These are phyloP conservation scores for Cordia subcordata DNA, from an alignment of 257 asterid genomes.

Conservation along the genomic window DNA sequence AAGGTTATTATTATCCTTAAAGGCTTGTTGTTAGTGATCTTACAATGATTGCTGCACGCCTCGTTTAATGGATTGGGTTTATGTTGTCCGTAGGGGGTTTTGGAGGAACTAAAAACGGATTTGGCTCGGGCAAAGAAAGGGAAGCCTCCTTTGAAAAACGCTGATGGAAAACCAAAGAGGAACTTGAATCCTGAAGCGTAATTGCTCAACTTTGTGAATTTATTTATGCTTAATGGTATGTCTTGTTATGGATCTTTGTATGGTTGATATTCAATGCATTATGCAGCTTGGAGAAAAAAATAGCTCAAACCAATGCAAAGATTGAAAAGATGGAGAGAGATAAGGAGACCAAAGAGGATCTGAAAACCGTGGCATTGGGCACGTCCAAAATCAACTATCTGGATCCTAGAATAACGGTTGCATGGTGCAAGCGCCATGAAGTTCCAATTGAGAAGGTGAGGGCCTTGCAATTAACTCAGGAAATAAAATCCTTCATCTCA, in stretches of 20 bases:
- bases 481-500: not conserved
- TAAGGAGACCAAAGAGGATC: conserved; percentile 74
- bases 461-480: not conserved
- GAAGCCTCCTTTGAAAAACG: conserved; percentile 62
- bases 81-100: conserved; percentile 20
- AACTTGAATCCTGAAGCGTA: conserved; percentile 86
- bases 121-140: conserved; percentile 83
- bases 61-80: not conserved
- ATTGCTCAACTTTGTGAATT: conserved; percentile 11
- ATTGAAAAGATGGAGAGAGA: conserved; percentile 82
- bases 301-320: conserved; percentile 59
- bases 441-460: conserved; percentile 96
- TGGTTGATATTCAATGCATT: conserved; percentile 17
- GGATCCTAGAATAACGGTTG: conserved; percentile 98
- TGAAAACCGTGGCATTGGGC: conserved; percentile 89
- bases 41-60: not conserved
- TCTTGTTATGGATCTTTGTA: not conserved
- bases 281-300: conserved; percentile 81
- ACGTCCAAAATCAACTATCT: conserved; percentile 97
- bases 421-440: conserved; percentile 98
- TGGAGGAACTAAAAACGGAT: conserved; percentile 1
- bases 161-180: conserved; percentile 87
- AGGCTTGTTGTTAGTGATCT: no score
- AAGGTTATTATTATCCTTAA: no score
- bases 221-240: not conserved